Percentiles rank a stretch among this genome's conserved stretches.
These are phyloP conservation scores for Candida takata DNA, from an alignment of 805 yeast species.

Conservation along the genomic window DNA sequence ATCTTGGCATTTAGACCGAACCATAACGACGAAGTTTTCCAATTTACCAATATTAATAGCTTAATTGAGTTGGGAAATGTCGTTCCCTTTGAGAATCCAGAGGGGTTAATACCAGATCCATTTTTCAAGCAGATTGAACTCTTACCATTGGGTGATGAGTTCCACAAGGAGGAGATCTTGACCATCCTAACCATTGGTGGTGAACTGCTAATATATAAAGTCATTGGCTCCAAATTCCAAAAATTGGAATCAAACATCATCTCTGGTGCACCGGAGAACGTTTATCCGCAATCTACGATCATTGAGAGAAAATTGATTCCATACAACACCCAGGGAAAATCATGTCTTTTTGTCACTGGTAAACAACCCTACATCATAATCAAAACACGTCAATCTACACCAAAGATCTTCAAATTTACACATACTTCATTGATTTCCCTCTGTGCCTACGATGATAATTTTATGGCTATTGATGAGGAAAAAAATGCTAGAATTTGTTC, in stretches of 20 bases:
- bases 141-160: conserved; percentile 56
- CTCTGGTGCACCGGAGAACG: conserved; percentile 78
- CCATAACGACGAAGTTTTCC: conserved; percentile 33
- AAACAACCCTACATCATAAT: conserved; percentile 59
- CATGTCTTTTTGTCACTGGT: conserved; percentile 67
- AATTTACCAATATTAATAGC: conserved; percentile 30
- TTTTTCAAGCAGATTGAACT: conserved; percentile 62
- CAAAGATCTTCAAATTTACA: conserved; percentile 62
- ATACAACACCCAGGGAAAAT: conserved; percentile 51
- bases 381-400: conserved; percentile 57
- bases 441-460: conserved; percentile 38
- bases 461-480: conserved; percentile 64
- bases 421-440: conserved; percentile 60
- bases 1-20: conserved; percentile 55
- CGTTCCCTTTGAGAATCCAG: conserved; percentile 27
- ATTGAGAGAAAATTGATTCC: conserved; percentile 61
- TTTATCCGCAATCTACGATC: conserved; percentile 51
- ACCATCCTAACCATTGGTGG: conserved; percentile 76
- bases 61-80: conserved; percentile 33
- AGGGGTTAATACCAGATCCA: conserved; percentile 56
- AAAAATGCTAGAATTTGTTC: conserved; percentile 56
- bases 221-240: conserved; percentile 39
- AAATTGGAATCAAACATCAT: conserved; percentile 37
- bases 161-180: conserved; percentile 51
- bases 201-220: conserved; percentile 61